These are phyloP conservation scores for Corynespora cassiicola DNA, from an alignment of 2,329 filamentous ascomycete species.

Conservation along the genomic window DNA sequence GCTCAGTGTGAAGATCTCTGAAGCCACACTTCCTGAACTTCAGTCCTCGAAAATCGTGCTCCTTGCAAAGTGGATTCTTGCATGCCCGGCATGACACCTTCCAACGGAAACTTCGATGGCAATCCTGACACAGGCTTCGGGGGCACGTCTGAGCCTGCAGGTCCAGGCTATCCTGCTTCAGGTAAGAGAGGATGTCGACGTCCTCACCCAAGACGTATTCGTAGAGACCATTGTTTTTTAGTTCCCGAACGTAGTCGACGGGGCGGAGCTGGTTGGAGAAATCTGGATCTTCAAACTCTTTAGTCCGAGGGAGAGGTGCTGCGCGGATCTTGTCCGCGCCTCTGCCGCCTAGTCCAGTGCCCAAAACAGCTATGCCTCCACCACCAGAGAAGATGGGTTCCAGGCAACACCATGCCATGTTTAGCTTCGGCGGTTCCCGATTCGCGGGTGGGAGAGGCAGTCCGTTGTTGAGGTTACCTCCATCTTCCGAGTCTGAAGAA, in stretches of 20 bases:
- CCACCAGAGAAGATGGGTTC: conserved; percentile 67
- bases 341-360: conserved; percentile 53
- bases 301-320: conserved; percentile 61
- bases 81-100: conserved; percentile 65
- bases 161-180: conserved; percentile 51
- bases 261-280: conserved; percentile 57
- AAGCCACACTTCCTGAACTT: conserved; percentile 65
- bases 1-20: conserved; percentile 60
- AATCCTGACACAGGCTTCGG: conserved; percentile 63
- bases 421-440: conserved; percentile 55
- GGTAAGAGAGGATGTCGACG: conserved; percentile 45
- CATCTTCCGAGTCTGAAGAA: conserved; percentile 46
- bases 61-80: conserved; percentile 64
- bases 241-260: conserved; percentile 49
- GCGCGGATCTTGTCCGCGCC: conserved; percentile 64
- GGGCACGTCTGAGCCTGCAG: conserved; percentile 56
- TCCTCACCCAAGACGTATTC: conserved; percentile 50
- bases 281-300: conserved; percentile 64
- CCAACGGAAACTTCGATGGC: conserved; percentile 64
- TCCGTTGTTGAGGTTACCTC: conserved; percentile 40
- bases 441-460: conserved; percentile 41
- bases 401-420: conserved; percentile 66
- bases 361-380: conserved; percentile 64
- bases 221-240: conserved; percentile 50
- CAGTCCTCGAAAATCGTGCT: conserved; percentile 64